Base-by-base conservation (phyloP, 208 protist species). In the Leishmania martiniquensis region DNA sequence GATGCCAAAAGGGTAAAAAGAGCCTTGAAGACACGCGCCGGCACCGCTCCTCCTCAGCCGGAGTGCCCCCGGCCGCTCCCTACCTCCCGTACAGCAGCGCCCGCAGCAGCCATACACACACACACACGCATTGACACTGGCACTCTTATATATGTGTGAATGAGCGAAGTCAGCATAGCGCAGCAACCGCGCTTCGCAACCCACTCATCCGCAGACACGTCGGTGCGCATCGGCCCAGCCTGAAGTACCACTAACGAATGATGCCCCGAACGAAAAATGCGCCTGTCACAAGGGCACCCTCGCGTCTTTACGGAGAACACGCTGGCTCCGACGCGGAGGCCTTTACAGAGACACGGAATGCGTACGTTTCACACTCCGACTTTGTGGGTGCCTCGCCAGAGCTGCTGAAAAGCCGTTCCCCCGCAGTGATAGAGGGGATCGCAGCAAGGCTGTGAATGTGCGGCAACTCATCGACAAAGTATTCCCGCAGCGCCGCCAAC, bases 401-500 rank as follows among this genome's bases (percentile, higher is more conserved):
- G 68, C 15, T 25, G 45, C 25, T 29, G 68, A 6, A 7, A 12
- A 47, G 29, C 4, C 47, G 25, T 44, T 74, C 17, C n/a, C 34
- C 34, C 32, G 17, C 1, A 20, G 25, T 1, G 15, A 62, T 15
- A 3, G n/a, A 22, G 20, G 42, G 45, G 42, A 82, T 3, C 3
- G 39, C 39, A 9, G 42, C 39, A 39, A 44, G 62, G 49, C 29
- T 49, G 25, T 55, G 44, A 25, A 80, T 42, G 13, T 68, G 57
- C 25, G 60, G 49, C 49, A 71, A 4, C 60, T 75, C 75, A 0
- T 55, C 45, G 0, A 57, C 52, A 32, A 86, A 86, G 67, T 81
- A 73, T 10, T 29, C 29, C 66, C 47, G 72, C 45, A 88, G 67
- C 15, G 80, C 88, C 13, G 7, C 59, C 39, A 65, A 34, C 1